A percentile compares a stretch with the other conserved stretches of the same genome.
Evolutionary conservation across 2,329 filamentous ascomycete genomes (phyloP).

Genomic region (Peltaster fructicola): DNA sequence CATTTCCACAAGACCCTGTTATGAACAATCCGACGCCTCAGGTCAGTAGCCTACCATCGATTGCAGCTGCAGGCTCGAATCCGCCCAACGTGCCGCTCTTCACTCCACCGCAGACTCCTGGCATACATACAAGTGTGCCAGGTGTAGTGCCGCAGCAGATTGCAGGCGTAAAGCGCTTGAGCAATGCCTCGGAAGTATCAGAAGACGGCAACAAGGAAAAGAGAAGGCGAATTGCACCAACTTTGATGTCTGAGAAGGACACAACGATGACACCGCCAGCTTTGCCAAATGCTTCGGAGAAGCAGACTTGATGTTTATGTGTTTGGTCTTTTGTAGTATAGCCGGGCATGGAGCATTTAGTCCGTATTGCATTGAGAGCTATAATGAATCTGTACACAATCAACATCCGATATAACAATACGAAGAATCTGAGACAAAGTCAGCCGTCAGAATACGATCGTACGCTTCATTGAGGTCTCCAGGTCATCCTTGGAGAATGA

Average conservation of each 20-base stretch:
- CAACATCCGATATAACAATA: too few relatives aligned
- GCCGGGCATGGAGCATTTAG: constrained; percentile 1
- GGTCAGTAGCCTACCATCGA: constrained; percentile 16
- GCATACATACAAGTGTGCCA: constrained; percentile 12
- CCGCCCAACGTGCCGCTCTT: constrained; percentile 47
- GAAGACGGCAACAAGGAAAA: constrained; percentile 22
- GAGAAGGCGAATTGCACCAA: constrained; percentile 29
- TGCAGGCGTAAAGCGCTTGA: constrained; percentile 16
- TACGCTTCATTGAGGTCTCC: too few relatives aligned
- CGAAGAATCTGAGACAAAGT: too few relatives aligned
- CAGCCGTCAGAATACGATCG: too few relatives aligned
- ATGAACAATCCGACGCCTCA: constrained; percentile 19
- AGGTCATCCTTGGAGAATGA: too few relatives aligned
- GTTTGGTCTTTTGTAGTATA: neutral
- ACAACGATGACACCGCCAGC: constrained; percentile 1
- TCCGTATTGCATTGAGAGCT: neutral
- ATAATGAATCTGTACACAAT: constrained; percentile 4
- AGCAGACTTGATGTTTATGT: neutral
- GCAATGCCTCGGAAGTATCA: constrained; percentile 15
- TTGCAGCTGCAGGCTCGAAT: constrained; percentile 20
- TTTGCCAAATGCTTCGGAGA: constrained; percentile 1
- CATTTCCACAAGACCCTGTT: constrained; percentile 25
- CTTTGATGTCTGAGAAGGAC: constrained; percentile 15
- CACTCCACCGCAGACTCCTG: constrained; percentile 79
- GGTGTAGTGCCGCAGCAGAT: constrained; percentile 3